Base-by-base conservation (phyloP, 2,329 filamentous ascomycete genomes). In the Zymoseptoria ardabiliae region DNA sequence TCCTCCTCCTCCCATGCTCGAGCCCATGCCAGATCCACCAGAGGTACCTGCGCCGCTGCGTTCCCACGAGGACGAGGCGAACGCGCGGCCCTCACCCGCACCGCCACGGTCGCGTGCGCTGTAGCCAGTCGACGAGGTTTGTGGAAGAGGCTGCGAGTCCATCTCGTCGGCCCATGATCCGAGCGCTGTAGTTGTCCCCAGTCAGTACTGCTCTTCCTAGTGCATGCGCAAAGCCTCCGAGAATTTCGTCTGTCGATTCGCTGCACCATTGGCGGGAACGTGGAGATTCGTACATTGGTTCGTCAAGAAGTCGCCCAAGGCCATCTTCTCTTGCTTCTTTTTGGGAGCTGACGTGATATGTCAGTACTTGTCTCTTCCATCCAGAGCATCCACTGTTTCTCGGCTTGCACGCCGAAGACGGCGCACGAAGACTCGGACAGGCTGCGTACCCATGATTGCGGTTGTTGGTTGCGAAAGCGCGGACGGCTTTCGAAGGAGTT, bases 81-180 rank as follows among this genome's bases (percentile, higher is more conserved):
- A 79, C 35, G 76, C 73, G 68, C 82, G 78, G 78, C 80, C 58
- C 28, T 54, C 58, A 48, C 58, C 56, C 22, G 63, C 70, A 30
- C 63, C 62, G 50, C 66, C 63, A 50, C 69, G 64, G 55, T 67
- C 68, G 61, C 68, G 64, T 52, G 63, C 60, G 56, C 67, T 65
- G 64, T 66, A 68, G 59, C 64, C 66, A n/a, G 58, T 60, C 45
- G 68, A 64, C 25, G 68, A 57, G 50, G 63, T 64, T 25, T 69
- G 56, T 20, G 72, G 71, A 50, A 74, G 61, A 25, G 72, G 72
- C 65, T 71, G 68, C 57, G 68, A 65, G 78, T 99, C 94, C 80
- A 99, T 96, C 76, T 99, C 94, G 79, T 99, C 95, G 71, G 94
- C 94, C 94, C 94, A 99, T 69, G 94, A 97, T 73, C 93, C 91